Conservation (phyloP, 805 yeast species). For the Lipomyces starkeyi region DNA sequence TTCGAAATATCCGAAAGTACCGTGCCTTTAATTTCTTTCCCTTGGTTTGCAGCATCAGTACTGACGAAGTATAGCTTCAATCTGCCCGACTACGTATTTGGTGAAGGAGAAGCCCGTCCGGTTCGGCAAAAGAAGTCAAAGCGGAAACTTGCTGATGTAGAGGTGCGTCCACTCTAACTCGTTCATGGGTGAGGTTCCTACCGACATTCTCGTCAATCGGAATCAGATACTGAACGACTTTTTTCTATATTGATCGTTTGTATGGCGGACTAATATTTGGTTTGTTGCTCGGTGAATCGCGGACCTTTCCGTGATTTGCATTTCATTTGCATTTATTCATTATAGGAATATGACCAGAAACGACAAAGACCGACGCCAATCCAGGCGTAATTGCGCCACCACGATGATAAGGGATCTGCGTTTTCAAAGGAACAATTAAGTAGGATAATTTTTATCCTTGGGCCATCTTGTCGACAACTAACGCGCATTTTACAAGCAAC, state of each 20-base stretch:
- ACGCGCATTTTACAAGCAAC: background rate
- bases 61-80: conserved; percentile 53
- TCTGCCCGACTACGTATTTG: conserved; percentile 83
- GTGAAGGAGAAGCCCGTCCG: conserved; percentile 80
- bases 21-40: conserved; percentile 6
- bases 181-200: background rate
- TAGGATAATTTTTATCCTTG: background rate
- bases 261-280: conserved; percentile 7
- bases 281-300: background rate
- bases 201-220: background rate
- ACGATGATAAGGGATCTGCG: background rate
- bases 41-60: background rate
- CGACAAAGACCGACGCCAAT: conserved; percentile 26
- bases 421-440: background rate
- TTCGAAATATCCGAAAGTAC: conserved; percentile 71
- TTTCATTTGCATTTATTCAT: conserved; percentile 4
- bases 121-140: conserved; percentile 61
- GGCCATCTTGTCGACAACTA: conserved; percentile 1
- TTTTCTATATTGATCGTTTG: background rate
- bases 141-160: conserved; percentile 37
- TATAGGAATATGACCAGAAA: conserved; percentile 19
- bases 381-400: conserved; percentile 17
- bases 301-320: conserved; percentile 1
- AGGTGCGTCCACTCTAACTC: conserved; percentile 22
- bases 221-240: background rate